These are phyloP conservation scores for Podila epigama DNA, from an alignment of 192 early-diverging fungal species.

Conservation along the genomic window DNA sequence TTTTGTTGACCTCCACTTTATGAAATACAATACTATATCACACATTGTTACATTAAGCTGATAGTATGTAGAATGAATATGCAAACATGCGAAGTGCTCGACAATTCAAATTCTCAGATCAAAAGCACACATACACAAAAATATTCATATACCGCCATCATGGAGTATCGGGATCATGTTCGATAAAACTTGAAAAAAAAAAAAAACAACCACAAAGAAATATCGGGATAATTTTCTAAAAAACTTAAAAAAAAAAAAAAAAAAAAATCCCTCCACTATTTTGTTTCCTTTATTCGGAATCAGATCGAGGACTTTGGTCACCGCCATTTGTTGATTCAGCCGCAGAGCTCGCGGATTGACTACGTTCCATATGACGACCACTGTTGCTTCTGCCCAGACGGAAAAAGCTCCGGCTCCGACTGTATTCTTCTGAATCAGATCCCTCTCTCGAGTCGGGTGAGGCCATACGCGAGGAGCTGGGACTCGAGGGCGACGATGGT, in stretches of 20 bases:
- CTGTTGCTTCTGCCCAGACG: not conserved
- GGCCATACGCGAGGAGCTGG: slow-evolving; percentile 1
- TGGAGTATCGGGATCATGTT: too few species aligned
- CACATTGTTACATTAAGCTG: not conserved
- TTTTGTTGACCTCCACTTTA: too few species aligned
- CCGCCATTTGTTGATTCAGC: not conserved
- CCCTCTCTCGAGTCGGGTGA: slow-evolving; percentile 12
- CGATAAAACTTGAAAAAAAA: not conserved
- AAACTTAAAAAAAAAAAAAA: not conserved
- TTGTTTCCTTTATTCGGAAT: not conserved
- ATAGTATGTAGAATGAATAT: too few species aligned
- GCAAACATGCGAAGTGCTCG: too few species aligned
- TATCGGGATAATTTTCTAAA: too few species aligned
- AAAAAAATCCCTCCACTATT: not conserved
- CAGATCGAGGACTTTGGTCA: not conserved
- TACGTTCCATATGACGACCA: not conserved
- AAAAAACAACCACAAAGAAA: too few species aligned
- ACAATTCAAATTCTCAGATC: too few species aligned
- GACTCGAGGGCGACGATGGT: not conserved
- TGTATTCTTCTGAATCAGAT: slow-evolving; percentile 14
- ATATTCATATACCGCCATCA: too few species aligned
- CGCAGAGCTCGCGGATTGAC: not conserved
- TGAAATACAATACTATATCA: not conserved
- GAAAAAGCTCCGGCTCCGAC: not conserved
- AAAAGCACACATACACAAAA: too few species aligned